Evolutionary conservation across 2,329 filamentous ascomycete genomes (phyloP).

Genomic region (Penicillium sp.): DNA sequence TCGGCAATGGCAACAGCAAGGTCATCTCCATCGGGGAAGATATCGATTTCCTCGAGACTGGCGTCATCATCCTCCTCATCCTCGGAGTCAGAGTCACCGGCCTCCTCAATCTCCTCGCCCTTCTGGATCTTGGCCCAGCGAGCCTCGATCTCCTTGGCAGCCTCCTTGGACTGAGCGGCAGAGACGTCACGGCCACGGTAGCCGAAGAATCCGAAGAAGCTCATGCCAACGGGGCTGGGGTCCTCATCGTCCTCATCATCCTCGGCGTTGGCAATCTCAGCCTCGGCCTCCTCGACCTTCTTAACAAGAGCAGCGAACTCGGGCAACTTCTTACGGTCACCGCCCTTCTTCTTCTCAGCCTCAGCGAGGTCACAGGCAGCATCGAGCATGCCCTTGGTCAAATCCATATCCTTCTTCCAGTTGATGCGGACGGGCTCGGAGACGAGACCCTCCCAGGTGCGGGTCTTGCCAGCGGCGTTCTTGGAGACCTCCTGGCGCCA

Average conservation of each 20-base stretch:
- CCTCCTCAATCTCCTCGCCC: constrained; percentile 52
- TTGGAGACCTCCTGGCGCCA: constrained; percentile 63
- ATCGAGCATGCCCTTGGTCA: constrained; percentile 76
- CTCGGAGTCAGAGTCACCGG: constrained; percentile 46
- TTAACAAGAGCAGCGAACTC: constrained; percentile 55
- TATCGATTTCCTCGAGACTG: constrained; percentile 69
- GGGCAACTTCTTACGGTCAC: constrained; percentile 52
- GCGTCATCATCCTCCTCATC: constrained; percentile 60
- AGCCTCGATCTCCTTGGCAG: constrained; percentile 61
- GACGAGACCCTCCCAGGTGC: constrained; percentile 71
- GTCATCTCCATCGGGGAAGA: constrained; percentile 85
- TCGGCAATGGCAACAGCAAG: constrained; percentile 78
- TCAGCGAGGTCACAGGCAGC: constrained; percentile 69
- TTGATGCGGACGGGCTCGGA: constrained; percentile 84
- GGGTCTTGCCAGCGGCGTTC: constrained; percentile 45
- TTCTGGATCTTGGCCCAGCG: constrained; percentile 51
- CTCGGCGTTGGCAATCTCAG: constrained; percentile 34
- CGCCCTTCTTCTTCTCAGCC: constrained; percentile 54
- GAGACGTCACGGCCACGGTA: constrained; percentile 70
- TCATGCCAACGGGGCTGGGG: constrained; percentile 61
- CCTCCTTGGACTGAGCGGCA: constrained; percentile 68
- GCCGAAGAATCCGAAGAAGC: constrained; percentile 89
- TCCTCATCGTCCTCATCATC: constrained; percentile 31
- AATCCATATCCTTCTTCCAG: constrained; percentile 84
- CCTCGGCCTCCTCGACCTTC: constrained; percentile 44